Evolutionary conservation across 352 stramenopile genomes (phyloP).

Genomic region (Globisporangium orthogonon): DNA sequence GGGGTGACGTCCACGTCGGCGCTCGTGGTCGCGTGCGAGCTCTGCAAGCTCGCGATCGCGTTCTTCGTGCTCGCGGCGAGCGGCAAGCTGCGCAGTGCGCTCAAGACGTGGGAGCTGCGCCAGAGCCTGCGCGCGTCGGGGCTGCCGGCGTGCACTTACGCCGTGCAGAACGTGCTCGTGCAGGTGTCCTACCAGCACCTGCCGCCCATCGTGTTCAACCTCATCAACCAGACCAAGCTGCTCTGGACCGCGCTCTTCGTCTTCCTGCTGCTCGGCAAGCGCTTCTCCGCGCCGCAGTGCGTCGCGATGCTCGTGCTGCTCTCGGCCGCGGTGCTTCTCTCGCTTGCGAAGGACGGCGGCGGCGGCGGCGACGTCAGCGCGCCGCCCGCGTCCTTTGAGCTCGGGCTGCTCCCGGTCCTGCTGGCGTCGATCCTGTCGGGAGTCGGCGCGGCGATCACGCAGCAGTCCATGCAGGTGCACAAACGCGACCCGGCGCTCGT

Average conservation of each 20-base stretch:
- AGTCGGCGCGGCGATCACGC: conserved; percentile 66
- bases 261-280: conserved; percentile 64
- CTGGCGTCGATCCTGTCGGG: conserved; percentile 70
- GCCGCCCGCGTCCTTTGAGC: conserved; percentile 33
- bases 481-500: conserved; percentile 66
- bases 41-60: conserved; percentile 62
- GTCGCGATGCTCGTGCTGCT: conserved; percentile 65
- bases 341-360: conserved; percentile 44
- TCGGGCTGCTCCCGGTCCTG: conserved; percentile 62
- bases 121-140: conserved; percentile 63
- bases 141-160: conserved; percentile 76
- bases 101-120: conserved; percentile 52
- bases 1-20: conserved; percentile 45
- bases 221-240: conserved; percentile 87
- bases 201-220: conserved; percentile 79
- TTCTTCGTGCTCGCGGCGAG: conserved; percentile 34
- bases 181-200: conserved; percentile 79
- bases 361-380: background rate
- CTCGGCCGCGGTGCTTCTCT: conserved; percentile 58
- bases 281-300: conserved; percentile 64
- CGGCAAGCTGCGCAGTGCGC: conserved; percentile 20
- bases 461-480: conserved; percentile 73
- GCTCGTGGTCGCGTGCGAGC: conserved; percentile 72
- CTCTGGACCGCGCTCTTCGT: conserved; percentile 80
- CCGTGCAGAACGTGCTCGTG: conserved; percentile 85